Evolutionary conservation across 805 yeast species (phyloP).

Genomic region (Ogataea neopini): DNA sequence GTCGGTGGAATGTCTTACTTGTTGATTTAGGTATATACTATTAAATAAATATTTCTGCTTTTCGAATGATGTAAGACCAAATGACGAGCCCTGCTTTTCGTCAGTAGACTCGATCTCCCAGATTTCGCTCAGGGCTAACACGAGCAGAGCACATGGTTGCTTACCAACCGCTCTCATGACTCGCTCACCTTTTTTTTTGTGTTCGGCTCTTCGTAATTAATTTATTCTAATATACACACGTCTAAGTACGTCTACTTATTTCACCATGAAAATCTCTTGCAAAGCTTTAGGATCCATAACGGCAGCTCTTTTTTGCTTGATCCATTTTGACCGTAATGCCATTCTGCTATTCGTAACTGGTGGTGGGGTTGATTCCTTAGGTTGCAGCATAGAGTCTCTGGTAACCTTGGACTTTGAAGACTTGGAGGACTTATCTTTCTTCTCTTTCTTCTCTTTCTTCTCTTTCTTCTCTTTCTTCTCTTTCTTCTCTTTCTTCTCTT

Average conservation of each 20-base stretch:
- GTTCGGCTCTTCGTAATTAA: neutral
- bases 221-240: neutral
- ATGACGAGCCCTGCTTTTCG: too few species aligned
- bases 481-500: conserved; percentile 28
- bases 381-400: conserved; percentile 44
- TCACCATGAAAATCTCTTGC: conserved; percentile 89
- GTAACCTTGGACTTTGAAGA: too few species aligned
- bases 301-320: conserved; percentile 87
- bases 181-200: too few species aligned
- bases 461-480: conserved; percentile 15
- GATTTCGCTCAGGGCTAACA: too few species aligned
- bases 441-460: conserved; percentile 30
- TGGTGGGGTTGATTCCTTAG: conserved; percentile 31
- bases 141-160: too few species aligned
- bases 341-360: conserved; percentile 52
- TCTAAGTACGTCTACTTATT: conserved; percentile 16
- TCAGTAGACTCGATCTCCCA: too few species aligned
- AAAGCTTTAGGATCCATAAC: conserved; percentile 86
- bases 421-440: conserved; percentile 28
- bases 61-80: neutral
- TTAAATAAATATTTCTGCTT: conserved; percentile 6
- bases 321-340: conserved; percentile 83
- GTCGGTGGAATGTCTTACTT: conserved; percentile 46
- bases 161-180: too few species aligned
- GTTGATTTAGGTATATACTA: conserved; percentile 23